These are phyloP conservation scores for Acacia crassicarpa DNA, from an alignment of 306 rosid genomes.

Conservation along the genomic window DNA sequence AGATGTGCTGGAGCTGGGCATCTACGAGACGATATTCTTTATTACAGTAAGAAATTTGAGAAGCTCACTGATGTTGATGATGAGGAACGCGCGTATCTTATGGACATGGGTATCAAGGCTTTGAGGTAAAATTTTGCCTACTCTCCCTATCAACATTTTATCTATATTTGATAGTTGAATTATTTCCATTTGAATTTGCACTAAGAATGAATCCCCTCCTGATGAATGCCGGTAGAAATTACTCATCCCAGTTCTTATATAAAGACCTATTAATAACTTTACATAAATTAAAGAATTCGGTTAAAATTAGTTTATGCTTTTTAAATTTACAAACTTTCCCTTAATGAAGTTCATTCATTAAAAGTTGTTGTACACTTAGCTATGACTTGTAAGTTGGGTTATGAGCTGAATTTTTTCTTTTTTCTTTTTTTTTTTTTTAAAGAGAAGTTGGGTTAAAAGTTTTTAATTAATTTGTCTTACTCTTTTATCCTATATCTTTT, in stretches of 20 bases:
- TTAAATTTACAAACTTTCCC: neutral
- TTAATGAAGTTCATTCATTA: too few relatives aligned
- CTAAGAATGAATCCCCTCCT: constrained; percentile 4
- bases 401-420: too few relatives aligned
- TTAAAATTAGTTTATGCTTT: neutral
- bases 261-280: neutral
- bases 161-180: neutral
- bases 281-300: neutral
- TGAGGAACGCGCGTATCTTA: constrained; percentile 62
- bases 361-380: too few relatives aligned
- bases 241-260: neutral
- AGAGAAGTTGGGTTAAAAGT: too few relatives aligned
- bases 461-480: too few relatives aligned
- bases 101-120: constrained; percentile 87
- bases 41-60: constrained; percentile 63
- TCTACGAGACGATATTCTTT: constrained; percentile 75
- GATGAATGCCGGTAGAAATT: neutral
- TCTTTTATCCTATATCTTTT: too few relatives aligned
- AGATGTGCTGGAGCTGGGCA: constrained; percentile 93
- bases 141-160: neutral
- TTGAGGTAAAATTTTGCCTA: constrained; percentile 50
- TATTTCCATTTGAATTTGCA: neutral
- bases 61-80: constrained; percentile 62
- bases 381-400: too few relatives aligned
- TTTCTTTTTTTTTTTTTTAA: too few relatives aligned